A percentile compares a stretch with the other conserved stretches of the same genome.
Conservation (phyloP, 73 alveolate genomes). For the Effrenium voratum region DNA sequence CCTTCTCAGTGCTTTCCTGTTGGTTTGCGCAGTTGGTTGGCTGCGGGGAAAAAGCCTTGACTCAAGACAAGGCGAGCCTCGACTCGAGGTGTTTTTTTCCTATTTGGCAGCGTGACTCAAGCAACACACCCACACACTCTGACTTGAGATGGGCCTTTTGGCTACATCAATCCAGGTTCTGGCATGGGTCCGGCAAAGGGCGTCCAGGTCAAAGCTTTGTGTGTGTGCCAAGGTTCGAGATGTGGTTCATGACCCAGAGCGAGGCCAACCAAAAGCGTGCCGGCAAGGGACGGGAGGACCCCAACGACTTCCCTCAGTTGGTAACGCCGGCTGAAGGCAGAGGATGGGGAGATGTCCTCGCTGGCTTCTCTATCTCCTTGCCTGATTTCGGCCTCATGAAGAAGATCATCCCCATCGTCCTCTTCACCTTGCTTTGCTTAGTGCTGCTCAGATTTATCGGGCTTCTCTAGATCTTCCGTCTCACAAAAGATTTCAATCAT, state of each 20-base stretch:
- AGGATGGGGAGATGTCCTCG: constrained; percentile 86
- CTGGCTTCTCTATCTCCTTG: constrained; percentile 88
- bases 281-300: constrained; percentile 92
- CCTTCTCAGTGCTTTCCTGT: too few species aligned
- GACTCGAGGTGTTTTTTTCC: too few species aligned
- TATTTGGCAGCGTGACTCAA: too few species aligned
- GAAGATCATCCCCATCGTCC: constrained; percentile 85
- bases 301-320: constrained; percentile 85
- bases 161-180: neutral
- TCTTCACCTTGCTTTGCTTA: constrained; percentile 72
- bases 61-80: too few species aligned
- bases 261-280: constrained; percentile 93
- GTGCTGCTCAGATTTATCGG: constrained; percentile 84
- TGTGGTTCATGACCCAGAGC: constrained; percentile 93
- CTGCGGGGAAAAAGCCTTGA: too few species aligned
- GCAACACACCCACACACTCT: too few species aligned
- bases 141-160: neutral
- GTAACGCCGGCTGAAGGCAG: constrained; percentile 91
- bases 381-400: constrained; percentile 88
- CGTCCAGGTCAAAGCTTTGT: neutral
- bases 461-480: constrained; percentile 30
- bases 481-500: too few species aligned
- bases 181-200: neutral
- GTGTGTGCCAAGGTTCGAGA: constrained; percentile 46
- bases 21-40: too few species aligned